These are phyloP conservation scores for Friedmanniomyces simplex DNA, from an alignment of 495 filamentous ascomycete species.

Conservation along the genomic window DNA sequence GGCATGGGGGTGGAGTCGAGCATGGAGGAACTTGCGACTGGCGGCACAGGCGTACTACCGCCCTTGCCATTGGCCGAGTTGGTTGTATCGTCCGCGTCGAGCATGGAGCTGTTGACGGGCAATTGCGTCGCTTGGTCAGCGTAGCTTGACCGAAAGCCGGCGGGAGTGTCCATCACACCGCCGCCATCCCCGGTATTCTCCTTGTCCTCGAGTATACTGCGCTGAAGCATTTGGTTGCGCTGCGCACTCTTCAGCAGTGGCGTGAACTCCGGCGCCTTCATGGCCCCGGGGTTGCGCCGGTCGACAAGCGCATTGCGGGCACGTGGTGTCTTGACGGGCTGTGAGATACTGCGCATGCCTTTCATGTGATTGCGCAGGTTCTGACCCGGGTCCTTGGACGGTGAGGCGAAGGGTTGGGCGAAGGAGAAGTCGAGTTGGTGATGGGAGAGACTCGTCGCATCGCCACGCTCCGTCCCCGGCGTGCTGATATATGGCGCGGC, in stretches of 20 bases:
- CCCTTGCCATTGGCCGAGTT: constrained; percentile 44
- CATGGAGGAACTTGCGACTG: constrained; percentile 63
- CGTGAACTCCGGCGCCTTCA: constrained; percentile 70
- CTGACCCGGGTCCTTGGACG: constrained; percentile 64
- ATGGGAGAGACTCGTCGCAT: constrained; percentile 66
- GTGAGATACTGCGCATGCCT: constrained; percentile 52
- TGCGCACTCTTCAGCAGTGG: constrained; percentile 85
- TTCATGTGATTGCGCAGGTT: constrained; percentile 37
- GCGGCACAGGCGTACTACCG: constrained; percentile 54
- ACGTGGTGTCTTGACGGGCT: constrained; percentile 58
- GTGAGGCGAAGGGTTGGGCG: constrained; percentile 76
- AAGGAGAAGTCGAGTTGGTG: constrained; percentile 61
- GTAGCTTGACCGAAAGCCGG: constrained; percentile 49
- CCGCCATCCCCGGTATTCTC: constrained; percentile 32
- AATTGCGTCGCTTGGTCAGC: constrained; percentile 43
- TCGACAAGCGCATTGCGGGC: constrained; percentile 55
- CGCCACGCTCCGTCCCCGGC: constrained; percentile 29
- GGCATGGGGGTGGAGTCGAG: constrained; percentile 66
- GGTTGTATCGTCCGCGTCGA: constrained; percentile 56
- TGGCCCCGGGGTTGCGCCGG: constrained; percentile 48
- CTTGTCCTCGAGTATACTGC: constrained; percentile 40
- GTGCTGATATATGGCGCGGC: constrained; percentile 16
- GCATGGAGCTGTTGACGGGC: constrained; percentile 47
- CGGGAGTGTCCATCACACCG: constrained; percentile 54
- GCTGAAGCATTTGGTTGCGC: constrained; percentile 55